phyloP scores from a whole-genome alignment of 2,329 filamentous ascomycete genomes.

The Trichoderma breve region DNA sequence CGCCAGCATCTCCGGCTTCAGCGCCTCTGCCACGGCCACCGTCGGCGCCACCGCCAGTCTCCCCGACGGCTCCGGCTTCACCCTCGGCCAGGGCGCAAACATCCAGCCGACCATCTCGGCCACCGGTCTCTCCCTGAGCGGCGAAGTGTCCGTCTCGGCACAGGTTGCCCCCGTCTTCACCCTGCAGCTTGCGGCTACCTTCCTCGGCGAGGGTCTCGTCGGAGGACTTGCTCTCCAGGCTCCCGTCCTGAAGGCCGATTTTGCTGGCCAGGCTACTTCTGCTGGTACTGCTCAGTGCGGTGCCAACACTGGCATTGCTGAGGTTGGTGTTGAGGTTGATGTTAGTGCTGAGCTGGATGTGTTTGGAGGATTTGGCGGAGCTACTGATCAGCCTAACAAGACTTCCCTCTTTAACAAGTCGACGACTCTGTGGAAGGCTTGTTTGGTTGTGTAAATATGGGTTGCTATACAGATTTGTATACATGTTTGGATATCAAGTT shows the following conservation, averaged over 20 bases:
- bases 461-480: neutral
- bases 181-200: slow-evolving; percentile 10
- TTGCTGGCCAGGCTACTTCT: neutral
- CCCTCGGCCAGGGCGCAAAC: neutral
- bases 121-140: neutral
- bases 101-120: neutral
- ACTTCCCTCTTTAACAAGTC: neutral
- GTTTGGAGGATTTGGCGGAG: slow-evolving; percentile 1
- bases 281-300: neutral
- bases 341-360: slow-evolving; percentile 15
- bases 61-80: slow-evolving; percentile 15
- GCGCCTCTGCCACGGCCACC: neutral
- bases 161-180: neutral
- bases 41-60: slow-evolving; percentile 12
- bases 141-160: neutral
- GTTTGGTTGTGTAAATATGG: neutral
- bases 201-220: slow-evolving; percentile 17
- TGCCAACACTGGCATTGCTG: neutral
- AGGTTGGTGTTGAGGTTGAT: neutral
- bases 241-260: neutral
- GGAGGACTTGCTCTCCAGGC: slow-evolving; percentile 4
- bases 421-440: neutral
- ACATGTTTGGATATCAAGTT: neutral
- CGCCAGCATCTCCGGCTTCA: slow-evolving; percentile 7
- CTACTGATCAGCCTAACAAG: slow-evolving; percentile 2